A percentile compares a stretch with the other conserved stretches of the same genome.
These are phyloP conservation scores for Talaromyces amestolkiae DNA, from an alignment of 2,329 filamentous ascomycete genomes.

Conservation along the genomic window DNA sequence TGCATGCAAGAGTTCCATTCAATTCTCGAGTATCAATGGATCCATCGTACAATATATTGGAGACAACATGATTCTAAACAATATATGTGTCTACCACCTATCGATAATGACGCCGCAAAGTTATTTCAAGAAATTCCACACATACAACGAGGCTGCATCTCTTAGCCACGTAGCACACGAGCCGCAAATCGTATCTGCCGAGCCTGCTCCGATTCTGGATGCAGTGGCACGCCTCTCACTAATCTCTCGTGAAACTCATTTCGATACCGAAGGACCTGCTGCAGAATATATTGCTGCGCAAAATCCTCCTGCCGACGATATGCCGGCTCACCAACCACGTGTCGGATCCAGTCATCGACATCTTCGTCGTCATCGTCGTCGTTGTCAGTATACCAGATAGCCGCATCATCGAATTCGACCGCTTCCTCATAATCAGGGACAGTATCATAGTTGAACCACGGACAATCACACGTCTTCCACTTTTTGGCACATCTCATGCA, in stretches of 20 bases:
- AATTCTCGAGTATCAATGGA: neutral
- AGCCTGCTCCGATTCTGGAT: neutral
- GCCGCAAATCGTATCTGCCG: neutral
- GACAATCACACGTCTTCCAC: conserved; percentile 82
- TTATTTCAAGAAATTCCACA: neutral
- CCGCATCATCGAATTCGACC: conserved; percentile 48
- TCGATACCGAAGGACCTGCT: neutral
- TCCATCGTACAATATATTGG: neutral
- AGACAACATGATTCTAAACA: too few relatives aligned
- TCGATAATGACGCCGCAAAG: neutral
- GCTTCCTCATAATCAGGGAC: conserved; percentile 52
- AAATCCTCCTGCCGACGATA: neutral
- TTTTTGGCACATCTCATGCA: conserved; percentile 80
- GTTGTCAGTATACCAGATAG: conserved; percentile 34
- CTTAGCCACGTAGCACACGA: neutral
- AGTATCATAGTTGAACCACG: conserved; percentile 68
- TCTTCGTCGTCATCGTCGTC: neutral
- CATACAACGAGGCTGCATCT: neutral
- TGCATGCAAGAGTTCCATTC: neutral
- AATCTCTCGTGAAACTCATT: neutral
- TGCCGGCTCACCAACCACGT: conserved; percentile 8
- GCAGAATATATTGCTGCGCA: conserved; percentile 1
- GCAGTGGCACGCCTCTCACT: neutral
- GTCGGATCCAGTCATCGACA: neutral
- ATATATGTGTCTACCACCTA: neutral